Evolutionary conservation across 495 filamentous ascomycete species (phyloP), one percentile per base, ranked within the genome.

Genomic region (Tuber brumale): DNA sequence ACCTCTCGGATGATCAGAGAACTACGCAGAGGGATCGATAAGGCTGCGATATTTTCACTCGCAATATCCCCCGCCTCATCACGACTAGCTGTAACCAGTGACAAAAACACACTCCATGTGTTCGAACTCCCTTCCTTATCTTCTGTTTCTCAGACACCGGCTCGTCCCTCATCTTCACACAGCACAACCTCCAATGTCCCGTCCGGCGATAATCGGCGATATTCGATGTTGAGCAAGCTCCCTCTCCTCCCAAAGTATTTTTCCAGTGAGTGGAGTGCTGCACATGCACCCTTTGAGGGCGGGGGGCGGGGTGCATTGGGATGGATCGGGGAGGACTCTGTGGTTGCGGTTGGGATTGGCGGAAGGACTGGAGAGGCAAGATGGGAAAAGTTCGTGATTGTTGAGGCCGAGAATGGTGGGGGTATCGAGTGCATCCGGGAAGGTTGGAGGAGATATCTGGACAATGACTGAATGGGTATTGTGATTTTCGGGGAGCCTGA

Each of bases 21-120:
- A 84, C 85, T 97, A 66, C 90, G 95, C 39, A 90, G 95, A 10
- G 95, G 95, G 37, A 90, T 95, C 42, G 95, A 99, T 80, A 92
- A 90, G 70, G 94, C 95, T 35, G 88, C 89, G 35, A 92, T 98
- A 80, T 97, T 92, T 85, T 94, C 92, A 9, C 85, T 99, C 21
- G 90, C 92, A 39, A 93, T 98, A 82, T 95, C 91, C 44, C 95
- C 95, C 0, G 90, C 89, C 14, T 91, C 90, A 70, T 88, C 87
- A 51, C 86, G 92, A 78, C 87, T 98, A 21, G 95, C 95, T 31
- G 94, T 94, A 72, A 97, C 96, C n/a, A 97, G 94, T 39, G 95
- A 99, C 86, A 99, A 97, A 84, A 93, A 91, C 8, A 99, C 94
- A 4, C 85, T 99, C 27, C 95, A 99, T 84, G 89, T 99, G 61